These are phyloP conservation scores for Xylaria sp. DNA, from an alignment of 2,329 filamentous ascomycete species.

Conservation along the genomic window DNA sequence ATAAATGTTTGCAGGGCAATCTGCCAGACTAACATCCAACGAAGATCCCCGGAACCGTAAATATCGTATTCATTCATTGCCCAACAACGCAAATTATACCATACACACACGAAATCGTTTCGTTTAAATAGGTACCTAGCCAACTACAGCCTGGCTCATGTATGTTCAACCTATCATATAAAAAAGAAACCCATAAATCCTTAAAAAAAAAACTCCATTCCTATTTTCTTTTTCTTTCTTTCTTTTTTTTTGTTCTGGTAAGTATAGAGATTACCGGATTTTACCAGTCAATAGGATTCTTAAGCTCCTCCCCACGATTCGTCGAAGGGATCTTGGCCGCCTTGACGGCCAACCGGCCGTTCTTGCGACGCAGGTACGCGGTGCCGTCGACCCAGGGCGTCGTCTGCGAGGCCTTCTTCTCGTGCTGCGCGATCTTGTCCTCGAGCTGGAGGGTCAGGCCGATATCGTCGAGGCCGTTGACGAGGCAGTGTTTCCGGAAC, in stretches of 20 bases:
- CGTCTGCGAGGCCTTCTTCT: constrained; percentile 67
- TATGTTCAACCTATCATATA: not conserved
- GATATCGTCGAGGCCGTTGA: constrained; percentile 94
- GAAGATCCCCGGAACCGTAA: no score
- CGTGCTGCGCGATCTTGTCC: constrained; percentile 79
- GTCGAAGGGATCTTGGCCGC: constrained; percentile 74
- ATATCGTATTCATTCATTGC: no score
- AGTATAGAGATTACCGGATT: no score
- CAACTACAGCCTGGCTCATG: no score
- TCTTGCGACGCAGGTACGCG: constrained; percentile 65
- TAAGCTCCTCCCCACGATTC: constrained; percentile 77
- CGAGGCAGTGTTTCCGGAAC: constrained; percentile 88
- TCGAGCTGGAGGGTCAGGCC: constrained; percentile 90
- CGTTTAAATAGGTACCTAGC: no score
- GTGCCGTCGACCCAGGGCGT: constrained; percentile 90
- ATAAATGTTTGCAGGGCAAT: no score
- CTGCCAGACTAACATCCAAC: no score
- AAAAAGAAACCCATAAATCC: not conserved
- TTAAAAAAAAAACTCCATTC: not conserved
- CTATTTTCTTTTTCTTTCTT: not conserved
- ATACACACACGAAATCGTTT: no score
- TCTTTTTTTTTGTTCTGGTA: not conserved
- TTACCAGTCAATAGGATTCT: constrained; percentile 86
- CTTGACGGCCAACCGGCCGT: constrained; percentile 53
- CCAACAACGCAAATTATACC: no score